A percentile compares a stretch with the other conserved stretches of the same genome.
Evolutionary conservation across 1,139 yeast genomes (phyloP).

Genomic region (Lodderomyces margitis): DNA sequence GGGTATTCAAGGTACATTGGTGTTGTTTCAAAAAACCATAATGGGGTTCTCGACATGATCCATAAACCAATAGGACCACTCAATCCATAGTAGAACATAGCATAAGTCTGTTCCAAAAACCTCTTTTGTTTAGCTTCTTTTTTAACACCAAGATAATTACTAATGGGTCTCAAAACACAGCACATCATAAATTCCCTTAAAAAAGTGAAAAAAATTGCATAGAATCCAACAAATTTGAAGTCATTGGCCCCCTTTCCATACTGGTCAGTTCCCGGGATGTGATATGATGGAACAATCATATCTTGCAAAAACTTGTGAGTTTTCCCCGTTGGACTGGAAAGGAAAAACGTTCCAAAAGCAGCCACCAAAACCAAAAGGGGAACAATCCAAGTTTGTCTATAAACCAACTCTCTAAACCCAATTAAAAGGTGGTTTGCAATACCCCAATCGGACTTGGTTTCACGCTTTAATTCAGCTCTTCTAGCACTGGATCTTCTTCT

Average conservation of each 20-base stretch:
- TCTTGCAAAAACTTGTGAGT: conserved; percentile 58
- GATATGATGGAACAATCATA: conserved; percentile 70
- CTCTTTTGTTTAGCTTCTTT: conserved; percentile 65
- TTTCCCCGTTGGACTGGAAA: conserved; percentile 52
- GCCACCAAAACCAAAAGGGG: conserved; percentile 53
- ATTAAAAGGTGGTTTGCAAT: conserved; percentile 50
- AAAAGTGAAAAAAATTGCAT: conserved; percentile 86
- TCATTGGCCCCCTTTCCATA: conserved; percentile 91
- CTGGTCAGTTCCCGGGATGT: conserved; percentile 51
- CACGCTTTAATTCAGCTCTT: conserved; percentile 26
- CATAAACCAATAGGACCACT: conserved; percentile 87
- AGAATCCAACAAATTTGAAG: conserved; percentile 72
- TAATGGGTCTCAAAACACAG: conserved; percentile 69
- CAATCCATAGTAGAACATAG: conserved; percentile 74
- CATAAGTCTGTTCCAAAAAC: conserved; percentile 91
- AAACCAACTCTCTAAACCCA: conserved; percentile 58
- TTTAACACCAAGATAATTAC: conserved; percentile 50
- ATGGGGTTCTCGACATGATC: conserved; percentile 78
- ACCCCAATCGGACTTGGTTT: conserved; percentile 37
- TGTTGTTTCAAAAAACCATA: conserved; percentile 87
- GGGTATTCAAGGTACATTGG: conserved; percentile 82
- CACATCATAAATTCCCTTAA: conserved; percentile 91
- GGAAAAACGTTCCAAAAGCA: conserved; percentile 39
- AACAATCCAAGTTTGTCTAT: conserved; percentile 76
- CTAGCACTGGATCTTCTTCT: conserved; percentile 36